Evolutionary conservation across 2,329 filamentous ascomycete species (phyloP).

Genomic region (Aspergillus bombycis): DNA sequence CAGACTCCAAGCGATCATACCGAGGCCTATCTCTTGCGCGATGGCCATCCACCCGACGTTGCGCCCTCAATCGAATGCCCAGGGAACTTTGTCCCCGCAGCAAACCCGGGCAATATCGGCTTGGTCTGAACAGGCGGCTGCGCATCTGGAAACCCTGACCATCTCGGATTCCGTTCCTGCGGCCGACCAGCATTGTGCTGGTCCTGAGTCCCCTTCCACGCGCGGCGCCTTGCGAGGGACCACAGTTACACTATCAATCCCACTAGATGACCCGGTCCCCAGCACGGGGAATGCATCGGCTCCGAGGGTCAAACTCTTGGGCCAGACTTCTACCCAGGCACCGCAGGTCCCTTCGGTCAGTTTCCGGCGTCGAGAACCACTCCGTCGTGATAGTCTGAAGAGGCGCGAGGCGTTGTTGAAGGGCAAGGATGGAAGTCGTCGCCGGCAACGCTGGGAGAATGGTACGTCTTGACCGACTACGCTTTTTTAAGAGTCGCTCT

Average conservation of each 20-base stretch:
- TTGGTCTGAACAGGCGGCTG: conserved; percentile 60
- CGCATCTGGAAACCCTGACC: conserved; percentile 40
- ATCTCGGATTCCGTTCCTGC: conserved; percentile 31
- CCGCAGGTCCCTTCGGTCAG: conserved; percentile 40
- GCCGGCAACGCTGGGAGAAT: conserved; percentile 92
- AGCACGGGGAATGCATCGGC: conserved; percentile 33
- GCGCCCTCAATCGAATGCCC: conserved; percentile 26
- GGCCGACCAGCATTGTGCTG: conserved; percentile 41
- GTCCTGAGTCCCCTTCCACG: conserved; percentile 59
- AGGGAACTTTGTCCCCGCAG: conserved; percentile 36
- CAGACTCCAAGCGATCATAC: background rate
- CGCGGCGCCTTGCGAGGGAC: conserved; percentile 53
- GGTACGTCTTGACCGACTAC: conserved; percentile 55
- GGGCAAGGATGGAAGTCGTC: conserved; percentile 86
- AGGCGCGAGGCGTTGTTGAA: conserved; percentile 77
- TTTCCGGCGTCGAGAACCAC: conserved; percentile 56
- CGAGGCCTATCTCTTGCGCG: background rate
- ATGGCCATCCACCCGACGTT: conserved; percentile 50
- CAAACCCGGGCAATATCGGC: conserved; percentile 64
- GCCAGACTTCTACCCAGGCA: conserved; percentile 21
- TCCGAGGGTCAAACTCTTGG: conserved; percentile 32
- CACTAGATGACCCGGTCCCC: conserved; percentile 64
- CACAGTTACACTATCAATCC: conserved; percentile 70
- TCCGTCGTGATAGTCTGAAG: conserved; percentile 64
- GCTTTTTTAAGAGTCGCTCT: no score